Percentiles rank a stretch among this genome's conserved stretches.
These are phyloP conservation scores for Fusarium pseudonygamai DNA, from an alignment of 2,329 filamentous ascomycete genomes.

Conservation along the genomic window DNA sequence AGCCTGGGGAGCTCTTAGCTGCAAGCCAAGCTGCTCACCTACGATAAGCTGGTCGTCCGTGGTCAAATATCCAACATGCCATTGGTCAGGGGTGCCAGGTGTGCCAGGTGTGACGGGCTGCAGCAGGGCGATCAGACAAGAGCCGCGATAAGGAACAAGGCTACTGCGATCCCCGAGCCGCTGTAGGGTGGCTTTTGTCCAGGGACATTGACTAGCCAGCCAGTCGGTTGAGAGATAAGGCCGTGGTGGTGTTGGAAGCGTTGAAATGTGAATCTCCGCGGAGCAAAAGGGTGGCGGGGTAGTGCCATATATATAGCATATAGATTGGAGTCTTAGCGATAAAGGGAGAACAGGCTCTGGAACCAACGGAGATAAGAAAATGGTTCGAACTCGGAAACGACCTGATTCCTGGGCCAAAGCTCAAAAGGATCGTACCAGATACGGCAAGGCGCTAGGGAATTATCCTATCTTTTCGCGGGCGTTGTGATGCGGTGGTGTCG, in stretches of 20 bases:
- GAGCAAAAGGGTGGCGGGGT: constrained; percentile 31
- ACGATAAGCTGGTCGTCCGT: constrained; percentile 36
- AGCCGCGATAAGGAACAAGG: constrained; percentile 31
- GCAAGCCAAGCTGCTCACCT: constrained; percentile 37
- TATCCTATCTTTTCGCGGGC: constrained; percentile 28
- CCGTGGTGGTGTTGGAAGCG: constrained; percentile 25
- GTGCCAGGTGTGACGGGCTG: constrained; percentile 13
- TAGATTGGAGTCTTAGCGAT: constrained; percentile 7
- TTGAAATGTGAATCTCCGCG: constrained; percentile 42
- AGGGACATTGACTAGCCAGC: constrained; percentile 19
- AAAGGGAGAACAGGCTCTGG: constrained; percentile 14
- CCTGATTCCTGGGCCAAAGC: not conserved
- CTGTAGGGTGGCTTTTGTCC: constrained; percentile 10
- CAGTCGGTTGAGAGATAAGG: constrained; percentile 37
- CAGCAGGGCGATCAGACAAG: constrained; percentile 25
- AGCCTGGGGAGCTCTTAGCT: constrained; percentile 30
- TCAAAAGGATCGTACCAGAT: constrained; percentile 2
- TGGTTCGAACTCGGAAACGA: not conserved
- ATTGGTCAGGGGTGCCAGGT: constrained; percentile 29
- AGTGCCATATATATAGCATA: constrained; percentile 35
- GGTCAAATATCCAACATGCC: constrained; percentile 31
- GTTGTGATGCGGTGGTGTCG: constrained; percentile 2
- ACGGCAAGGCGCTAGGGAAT: constrained; percentile 4
- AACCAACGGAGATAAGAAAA: constrained; percentile 27
- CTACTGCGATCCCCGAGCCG: constrained; percentile 23